Percentiles rank a stretch among this genome's conserved stretches.
Evolutionary conservation across 129 eudicot species (phyloP).

Genomic region (Flaveria sonorensis): DNA sequence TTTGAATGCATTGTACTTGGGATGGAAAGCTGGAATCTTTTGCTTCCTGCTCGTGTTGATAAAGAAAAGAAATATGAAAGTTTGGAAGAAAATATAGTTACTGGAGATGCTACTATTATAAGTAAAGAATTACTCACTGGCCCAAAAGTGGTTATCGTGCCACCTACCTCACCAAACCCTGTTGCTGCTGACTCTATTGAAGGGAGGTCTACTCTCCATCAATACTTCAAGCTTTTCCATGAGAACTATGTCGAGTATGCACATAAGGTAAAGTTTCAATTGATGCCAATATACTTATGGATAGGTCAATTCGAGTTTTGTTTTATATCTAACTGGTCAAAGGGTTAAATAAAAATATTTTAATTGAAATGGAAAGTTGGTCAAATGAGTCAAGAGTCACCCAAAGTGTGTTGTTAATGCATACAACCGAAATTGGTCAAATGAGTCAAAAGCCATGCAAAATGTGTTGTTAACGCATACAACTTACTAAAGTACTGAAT

Average conservation of each 20-base stretch:
- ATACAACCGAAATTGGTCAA: not conserved
- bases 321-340: not conserved
- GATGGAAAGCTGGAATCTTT: slow-evolving; percentile 86
- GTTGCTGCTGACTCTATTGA: slow-evolving; percentile 86
- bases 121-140: slow-evolving; percentile 88
- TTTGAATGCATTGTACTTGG: slow-evolving; percentile 74
- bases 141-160: slow-evolving; percentile 72
- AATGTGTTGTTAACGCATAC: not conserved
- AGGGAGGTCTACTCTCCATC: slow-evolving; percentile 93
- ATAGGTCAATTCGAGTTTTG: not conserved
- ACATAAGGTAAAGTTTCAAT: slow-evolving; percentile 68
- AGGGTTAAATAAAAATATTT: not conserved
- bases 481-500: not conserved
- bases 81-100: slow-evolving; percentile 40
- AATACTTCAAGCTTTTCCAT: slow-evolving; percentile 88
- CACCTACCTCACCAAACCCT: slow-evolving; percentile 59
- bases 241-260: slow-evolving; percentile 98
- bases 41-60: slow-evolving; percentile 53
- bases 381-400: not conserved
- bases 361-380: not conserved
- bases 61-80: slow-evolving; percentile 34
- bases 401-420: not conserved
- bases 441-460: not conserved
- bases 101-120: slow-evolving; percentile 52
- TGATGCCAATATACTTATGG: not conserved